Conservation (phyloP, 345 rosid genomes). For the Zanthoxylum bungeanum region DNA sequence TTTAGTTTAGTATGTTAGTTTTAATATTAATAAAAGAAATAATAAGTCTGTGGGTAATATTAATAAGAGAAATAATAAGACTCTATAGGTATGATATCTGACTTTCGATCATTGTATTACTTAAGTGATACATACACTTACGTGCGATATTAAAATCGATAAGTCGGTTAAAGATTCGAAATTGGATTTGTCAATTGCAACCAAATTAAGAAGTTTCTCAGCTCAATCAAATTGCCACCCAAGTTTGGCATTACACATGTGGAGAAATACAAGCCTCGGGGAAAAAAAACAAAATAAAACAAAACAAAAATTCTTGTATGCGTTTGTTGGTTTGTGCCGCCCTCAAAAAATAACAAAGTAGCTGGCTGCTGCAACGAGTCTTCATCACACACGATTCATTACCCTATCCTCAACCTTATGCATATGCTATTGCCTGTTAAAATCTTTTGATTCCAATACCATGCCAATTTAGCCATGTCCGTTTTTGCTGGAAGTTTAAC, state of each 20-base stretch:
- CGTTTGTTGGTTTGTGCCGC: background rate
- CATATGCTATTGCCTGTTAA: background rate
- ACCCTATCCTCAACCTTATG: background rate
- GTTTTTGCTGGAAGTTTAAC: conserved; percentile 1
- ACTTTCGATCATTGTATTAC: too few species aligned
- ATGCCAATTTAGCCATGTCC: background rate
- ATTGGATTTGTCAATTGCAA: background rate
- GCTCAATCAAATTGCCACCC: background rate
- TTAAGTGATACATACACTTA: too few species aligned
- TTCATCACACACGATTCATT: background rate
- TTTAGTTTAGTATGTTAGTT: too few species aligned
- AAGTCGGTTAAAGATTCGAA: background rate
- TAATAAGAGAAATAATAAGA: too few species aligned
- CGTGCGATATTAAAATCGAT: too few species aligned
- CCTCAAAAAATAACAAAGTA: background rate
- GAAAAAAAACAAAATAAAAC: background rate
- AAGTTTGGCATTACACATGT: background rate
- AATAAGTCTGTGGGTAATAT: too few species aligned
- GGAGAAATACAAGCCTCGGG: background rate
- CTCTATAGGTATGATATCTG: too few species aligned
- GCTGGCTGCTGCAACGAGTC: background rate
- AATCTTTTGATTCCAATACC: background rate
- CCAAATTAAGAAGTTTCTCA: background rate
- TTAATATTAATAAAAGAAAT: too few species aligned
- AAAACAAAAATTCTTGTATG: background rate